A percentile compares a stretch with the other conserved stretches of the same genome.
These are phyloP conservation scores for Orbilia quercus DNA, from an alignment of 2,329 filamentous ascomycete genomes.

Conservation along the genomic window DNA sequence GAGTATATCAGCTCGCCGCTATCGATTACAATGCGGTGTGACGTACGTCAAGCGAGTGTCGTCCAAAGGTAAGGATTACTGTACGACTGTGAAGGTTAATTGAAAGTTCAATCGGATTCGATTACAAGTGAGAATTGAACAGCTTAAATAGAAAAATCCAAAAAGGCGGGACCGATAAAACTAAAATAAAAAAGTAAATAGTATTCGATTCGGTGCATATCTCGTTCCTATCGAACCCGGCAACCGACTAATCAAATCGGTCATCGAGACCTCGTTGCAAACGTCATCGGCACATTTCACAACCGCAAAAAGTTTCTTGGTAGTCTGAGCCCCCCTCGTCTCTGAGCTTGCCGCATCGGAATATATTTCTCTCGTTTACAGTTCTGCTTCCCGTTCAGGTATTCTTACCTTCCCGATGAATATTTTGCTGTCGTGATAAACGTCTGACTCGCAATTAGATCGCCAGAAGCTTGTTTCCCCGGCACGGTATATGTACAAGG, in stretches of 20 bases:
- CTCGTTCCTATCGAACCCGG: constrained; percentile 41
- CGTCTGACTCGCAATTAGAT: background rate
- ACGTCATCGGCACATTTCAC: constrained; percentile 7
- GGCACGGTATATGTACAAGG: no score
- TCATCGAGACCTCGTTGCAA: constrained; percentile 18
- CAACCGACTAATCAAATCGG: constrained; percentile 8
- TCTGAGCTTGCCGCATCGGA: background rate
- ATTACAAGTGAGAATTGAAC: background rate
- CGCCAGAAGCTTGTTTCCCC: background rate
- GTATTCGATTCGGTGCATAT: background rate
- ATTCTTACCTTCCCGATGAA: background rate
- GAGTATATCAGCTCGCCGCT: background rate
- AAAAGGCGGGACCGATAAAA: background rate
- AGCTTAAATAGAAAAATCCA: background rate
- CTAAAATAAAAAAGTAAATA: no score
- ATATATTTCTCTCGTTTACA: background rate
- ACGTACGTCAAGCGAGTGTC: no score
- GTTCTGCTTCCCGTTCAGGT: background rate
- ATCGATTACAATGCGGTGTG: constrained; percentile 11
- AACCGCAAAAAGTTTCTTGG: background rate
- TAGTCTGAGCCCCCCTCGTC: background rate
- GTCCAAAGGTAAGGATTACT: constrained; percentile 6
- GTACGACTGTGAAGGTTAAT: background rate
- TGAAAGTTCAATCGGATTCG: background rate
- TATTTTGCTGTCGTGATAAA: background rate